Evolutionary conservation across 2,329 filamentous ascomycete genomes (phyloP).

Genomic region (Pyricularia sp.): DNA sequence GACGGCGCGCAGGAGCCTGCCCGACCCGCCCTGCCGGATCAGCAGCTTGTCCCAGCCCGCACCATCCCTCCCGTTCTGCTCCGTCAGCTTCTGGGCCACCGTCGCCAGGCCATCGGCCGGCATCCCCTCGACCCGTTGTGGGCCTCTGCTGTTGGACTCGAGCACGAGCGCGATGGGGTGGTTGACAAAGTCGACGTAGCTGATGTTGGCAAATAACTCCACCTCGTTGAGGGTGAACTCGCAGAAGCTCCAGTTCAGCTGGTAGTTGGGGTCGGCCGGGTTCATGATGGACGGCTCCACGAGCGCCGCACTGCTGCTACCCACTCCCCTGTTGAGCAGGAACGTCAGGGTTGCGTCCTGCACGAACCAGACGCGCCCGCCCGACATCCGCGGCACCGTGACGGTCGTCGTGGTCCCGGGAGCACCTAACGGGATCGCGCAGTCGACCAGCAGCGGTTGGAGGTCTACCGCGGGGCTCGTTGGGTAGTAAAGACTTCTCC

Average conservation of each 20-base stretch:
- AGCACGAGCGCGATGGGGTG: conserved; percentile 52
- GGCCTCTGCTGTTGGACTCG: conserved; percentile 31
- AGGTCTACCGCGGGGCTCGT: conserved; percentile 42
- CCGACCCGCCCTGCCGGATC: conserved; percentile 23
- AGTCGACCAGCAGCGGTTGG: conserved; percentile 43
- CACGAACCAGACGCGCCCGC: conserved; percentile 65
- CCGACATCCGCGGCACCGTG: conserved; percentile 60
- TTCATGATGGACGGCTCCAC: conserved; percentile 70
- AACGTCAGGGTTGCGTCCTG: conserved; percentile 54
- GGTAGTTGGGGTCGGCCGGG: conserved; percentile 50
- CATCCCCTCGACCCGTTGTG: conserved; percentile 39
- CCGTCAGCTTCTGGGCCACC: conserved; percentile 33
- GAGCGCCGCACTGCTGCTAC: conserved; percentile 46
- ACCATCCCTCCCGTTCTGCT: conserved; percentile 35
- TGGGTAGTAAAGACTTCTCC: conserved; percentile 56
- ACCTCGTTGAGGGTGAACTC: conserved; percentile 57
- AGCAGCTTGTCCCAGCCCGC: conserved; percentile 44
- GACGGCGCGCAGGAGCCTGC: conserved; percentile 36
- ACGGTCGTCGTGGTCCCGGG: conserved; percentile 50
- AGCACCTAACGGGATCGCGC: conserved; percentile 53
- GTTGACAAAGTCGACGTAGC: conserved; percentile 66
- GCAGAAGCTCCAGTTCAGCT: conserved; percentile 55
- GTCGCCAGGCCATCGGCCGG: conserved; percentile 33
- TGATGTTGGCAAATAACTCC: conserved; percentile 60
- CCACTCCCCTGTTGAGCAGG: conserved; percentile 48